phyloP scores from a whole-genome alignment of 2,329 filamentous ascomycete genomes.

The Fusarium gaditjirri region DNA sequence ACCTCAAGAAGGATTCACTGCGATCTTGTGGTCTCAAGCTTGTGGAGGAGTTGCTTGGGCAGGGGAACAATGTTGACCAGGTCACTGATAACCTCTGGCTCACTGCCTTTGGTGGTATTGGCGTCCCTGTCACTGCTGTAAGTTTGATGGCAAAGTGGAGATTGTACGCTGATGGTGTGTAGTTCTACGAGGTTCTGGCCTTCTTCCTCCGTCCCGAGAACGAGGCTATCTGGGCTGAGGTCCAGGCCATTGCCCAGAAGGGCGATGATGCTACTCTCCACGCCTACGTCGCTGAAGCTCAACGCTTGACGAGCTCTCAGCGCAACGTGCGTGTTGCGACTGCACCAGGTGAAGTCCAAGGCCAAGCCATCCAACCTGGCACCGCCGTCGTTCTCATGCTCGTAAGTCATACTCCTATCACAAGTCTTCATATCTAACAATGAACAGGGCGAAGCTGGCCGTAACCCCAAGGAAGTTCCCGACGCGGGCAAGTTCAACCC shows the following conservation, averaged over 20 bases:
- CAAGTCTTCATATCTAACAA: constrained; percentile 15
- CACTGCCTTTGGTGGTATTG: constrained; percentile 54
- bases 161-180: background rate
- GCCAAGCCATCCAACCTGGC: constrained; percentile 53
- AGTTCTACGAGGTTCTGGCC: constrained; percentile 58
- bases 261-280: constrained; percentile 49
- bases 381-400: constrained; percentile 54
- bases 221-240: constrained; percentile 54
- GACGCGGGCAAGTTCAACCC: constrained; percentile 55
- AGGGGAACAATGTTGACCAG: constrained; percentile 48
- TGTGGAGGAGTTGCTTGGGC: constrained; percentile 50
- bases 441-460: constrained; percentile 51
- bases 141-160: constrained; percentile 17
- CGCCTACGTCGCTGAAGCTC: constrained; percentile 54
- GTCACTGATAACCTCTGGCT: constrained; percentile 53
- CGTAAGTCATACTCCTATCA: constrained; percentile 43
- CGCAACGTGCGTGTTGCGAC: constrained; percentile 52
- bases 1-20: constrained; percentile 51
- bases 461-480: constrained; percentile 51
- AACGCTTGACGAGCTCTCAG: constrained; percentile 54
- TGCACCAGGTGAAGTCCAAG: constrained; percentile 50
- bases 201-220: constrained; percentile 56
- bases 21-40: constrained; percentile 53
- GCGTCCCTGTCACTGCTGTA: constrained; percentile 53
- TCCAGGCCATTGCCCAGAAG: constrained; percentile 52